These are phyloP conservation scores for Echria macrotheca DNA, from an alignment of 495 filamentous ascomycete genomes.

Conservation along the genomic window DNA sequence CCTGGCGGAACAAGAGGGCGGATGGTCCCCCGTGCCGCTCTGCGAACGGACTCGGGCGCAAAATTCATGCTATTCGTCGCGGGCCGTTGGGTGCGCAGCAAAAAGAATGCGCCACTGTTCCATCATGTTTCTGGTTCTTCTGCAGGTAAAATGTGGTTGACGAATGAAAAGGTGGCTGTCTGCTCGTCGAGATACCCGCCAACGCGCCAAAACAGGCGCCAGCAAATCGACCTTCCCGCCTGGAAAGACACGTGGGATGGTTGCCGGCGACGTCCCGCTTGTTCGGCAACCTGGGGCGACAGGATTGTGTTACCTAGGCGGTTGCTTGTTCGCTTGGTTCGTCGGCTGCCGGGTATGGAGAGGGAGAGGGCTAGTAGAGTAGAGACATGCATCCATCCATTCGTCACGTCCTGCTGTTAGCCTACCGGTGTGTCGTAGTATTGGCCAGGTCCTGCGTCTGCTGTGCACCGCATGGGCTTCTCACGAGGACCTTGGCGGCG, in stretches of 20 bases:
- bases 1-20: background rate
- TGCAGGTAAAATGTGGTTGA: background rate
- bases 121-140: slow-evolving; percentile 4
- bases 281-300: too few relatives aligned
- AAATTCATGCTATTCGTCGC: background rate
- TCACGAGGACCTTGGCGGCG: background rate
- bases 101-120: slow-evolving; percentile 11
- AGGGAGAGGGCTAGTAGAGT: too few relatives aligned
- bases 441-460: background rate
- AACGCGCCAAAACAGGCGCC: background rate
- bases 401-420: too few relatives aligned
- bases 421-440: background rate
- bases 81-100: slow-evolving; percentile 1
- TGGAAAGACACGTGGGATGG: background rate
- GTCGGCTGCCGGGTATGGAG: too few relatives aligned
- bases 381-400: too few relatives aligned
- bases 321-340: too few relatives aligned
- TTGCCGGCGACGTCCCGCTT: too few relatives aligned
- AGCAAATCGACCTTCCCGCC: background rate
- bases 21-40: slow-evolving; percentile 6
- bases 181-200: too few relatives aligned
- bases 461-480: background rate
- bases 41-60: slow-evolving; percentile 13
- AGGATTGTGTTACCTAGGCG: too few relatives aligned
- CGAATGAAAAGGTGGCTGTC: slow-evolving; percentile 2